Conservation (phyloP, 768 basidiomycete genomes). For the Fomitopsis serialis region DNA sequence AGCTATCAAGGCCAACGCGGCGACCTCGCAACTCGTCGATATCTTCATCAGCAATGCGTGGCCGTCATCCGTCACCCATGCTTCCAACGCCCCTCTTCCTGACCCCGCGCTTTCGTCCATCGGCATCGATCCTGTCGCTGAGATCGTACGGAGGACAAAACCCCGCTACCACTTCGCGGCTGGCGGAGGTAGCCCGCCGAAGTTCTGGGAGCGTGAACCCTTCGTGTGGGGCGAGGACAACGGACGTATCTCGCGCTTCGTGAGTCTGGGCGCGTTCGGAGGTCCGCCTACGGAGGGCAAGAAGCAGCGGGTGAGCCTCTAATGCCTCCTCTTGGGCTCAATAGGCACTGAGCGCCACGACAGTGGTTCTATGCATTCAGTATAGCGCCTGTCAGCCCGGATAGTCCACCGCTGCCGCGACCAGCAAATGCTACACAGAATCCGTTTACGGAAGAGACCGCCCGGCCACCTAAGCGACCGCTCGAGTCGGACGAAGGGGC, state of each 20-base stretch:
- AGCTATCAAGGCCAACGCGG: slow-evolving; percentile 55
- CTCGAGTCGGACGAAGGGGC: slow-evolving; percentile 42
- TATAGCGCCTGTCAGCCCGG: slow-evolving; percentile 50
- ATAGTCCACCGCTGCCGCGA: slow-evolving; percentile 29
- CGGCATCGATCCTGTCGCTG: slow-evolving; percentile 57
- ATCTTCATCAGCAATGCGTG: slow-evolving; percentile 78
- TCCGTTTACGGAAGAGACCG: slow-evolving; percentile 48
- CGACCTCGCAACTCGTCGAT: slow-evolving; percentile 66
- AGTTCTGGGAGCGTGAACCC: slow-evolving; percentile 96
- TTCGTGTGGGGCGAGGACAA: slow-evolving; percentile 76
- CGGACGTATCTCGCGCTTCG: slow-evolving; percentile 68
- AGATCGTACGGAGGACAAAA: slow-evolving; percentile 57
- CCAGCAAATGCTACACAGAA: slow-evolving; percentile 68
- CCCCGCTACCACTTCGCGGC: slow-evolving; percentile 88
- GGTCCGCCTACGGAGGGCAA: slow-evolving; percentile 52
- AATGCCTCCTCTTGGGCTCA: not conserved
- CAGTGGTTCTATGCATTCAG: slow-evolving; percentile 99
- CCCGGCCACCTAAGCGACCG: slow-evolving; percentile 46
- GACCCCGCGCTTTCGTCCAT: slow-evolving; percentile 37
- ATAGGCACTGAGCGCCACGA: slow-evolving; percentile 1
- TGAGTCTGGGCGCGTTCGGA: slow-evolving; percentile 88
- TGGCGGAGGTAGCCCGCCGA: slow-evolving; percentile 54
- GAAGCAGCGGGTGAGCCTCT: slow-evolving; percentile 73
- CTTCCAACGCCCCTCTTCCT: slow-evolving; percentile 47
- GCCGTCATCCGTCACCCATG: slow-evolving; percentile 59